Conservation (phyloP, 116 monocot genomes). For the Iris pallida region DNA sequence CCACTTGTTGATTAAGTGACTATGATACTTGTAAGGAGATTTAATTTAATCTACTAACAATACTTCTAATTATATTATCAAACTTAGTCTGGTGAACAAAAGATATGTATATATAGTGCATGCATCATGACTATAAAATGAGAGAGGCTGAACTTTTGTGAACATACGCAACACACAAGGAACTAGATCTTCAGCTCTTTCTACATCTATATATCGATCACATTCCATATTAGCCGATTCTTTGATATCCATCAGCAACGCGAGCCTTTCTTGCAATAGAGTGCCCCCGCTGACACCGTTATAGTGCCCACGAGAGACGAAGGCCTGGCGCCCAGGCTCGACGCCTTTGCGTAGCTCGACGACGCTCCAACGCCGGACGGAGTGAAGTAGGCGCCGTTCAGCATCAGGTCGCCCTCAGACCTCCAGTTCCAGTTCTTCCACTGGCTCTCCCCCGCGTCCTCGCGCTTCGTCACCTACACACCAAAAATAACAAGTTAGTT, state of each 20-base stretch:
- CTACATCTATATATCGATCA: too few species aligned
- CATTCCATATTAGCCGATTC: not conserved
- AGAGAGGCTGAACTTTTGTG: too few species aligned
- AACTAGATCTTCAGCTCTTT: too few species aligned
- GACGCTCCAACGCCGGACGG: conserved; percentile 22
- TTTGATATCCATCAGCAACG: conserved; percentile 9
- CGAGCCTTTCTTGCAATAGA: conserved; percentile 14
- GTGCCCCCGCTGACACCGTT: conserved; percentile 17
- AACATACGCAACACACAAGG: too few species aligned
- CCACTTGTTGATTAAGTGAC: too few species aligned
- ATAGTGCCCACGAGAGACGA: conserved; percentile 21
- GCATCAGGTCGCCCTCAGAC: conserved; percentile 23
- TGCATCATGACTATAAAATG: too few species aligned
- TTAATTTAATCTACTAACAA: too few species aligned
- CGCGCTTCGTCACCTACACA: conserved; percentile 28
- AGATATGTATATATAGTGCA: too few species aligned
- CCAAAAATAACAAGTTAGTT: too few species aligned
- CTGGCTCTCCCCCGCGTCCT: conserved; percentile 14
- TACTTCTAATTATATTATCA: too few species aligned
- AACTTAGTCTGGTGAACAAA: too few species aligned
- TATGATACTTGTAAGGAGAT: too few species aligned
- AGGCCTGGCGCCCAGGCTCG: conserved; percentile 22
- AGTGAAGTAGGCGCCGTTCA: conserved; percentile 34
- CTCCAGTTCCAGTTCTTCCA: conserved; percentile 36
- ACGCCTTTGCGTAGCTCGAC: conserved; percentile 28